Percentiles rank a stretch among this genome's conserved stretches.
Evolutionary conservation across 2,329 filamentous ascomycete species (phyloP).

Genomic region (Beauveria medogensis): DNA sequence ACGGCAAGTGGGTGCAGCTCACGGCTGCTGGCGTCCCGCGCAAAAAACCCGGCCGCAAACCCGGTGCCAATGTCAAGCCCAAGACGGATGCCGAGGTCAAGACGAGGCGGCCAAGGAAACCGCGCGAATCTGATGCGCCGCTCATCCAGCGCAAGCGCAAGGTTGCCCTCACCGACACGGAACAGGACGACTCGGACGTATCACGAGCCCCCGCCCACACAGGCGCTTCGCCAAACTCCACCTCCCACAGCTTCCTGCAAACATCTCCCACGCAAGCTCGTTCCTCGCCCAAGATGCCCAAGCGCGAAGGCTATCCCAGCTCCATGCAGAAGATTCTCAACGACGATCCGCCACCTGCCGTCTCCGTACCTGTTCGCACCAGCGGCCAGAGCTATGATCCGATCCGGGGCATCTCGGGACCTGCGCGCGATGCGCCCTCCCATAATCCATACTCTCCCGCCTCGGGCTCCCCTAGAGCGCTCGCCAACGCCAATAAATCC

Average conservation of each 20-base stretch:
- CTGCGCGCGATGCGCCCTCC: conserved; percentile 54
- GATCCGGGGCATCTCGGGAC: conserved; percentile 62
- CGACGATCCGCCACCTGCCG: conserved; percentile 37
- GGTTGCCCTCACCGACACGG: conserved; percentile 31
- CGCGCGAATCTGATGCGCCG: conserved; percentile 50
- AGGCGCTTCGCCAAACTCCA: conserved; percentile 14
- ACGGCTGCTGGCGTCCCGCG: conserved; percentile 51
- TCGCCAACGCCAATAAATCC: conserved; percentile 42
- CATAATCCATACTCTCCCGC: conserved; percentile 39
- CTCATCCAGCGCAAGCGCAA: conserved; percentile 49
- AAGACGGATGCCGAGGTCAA: conserved; percentile 36
- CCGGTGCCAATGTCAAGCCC: conserved; percentile 45
- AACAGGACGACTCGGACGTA: conserved; percentile 20
- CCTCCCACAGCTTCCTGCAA: conserved; percentile 19
- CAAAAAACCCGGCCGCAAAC: conserved; percentile 59
- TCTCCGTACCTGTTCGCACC: conserved; percentile 43
- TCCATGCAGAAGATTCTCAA: conserved; percentile 52
- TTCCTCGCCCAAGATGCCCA: conserved; percentile 38
- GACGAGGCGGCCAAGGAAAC: conserved; percentile 46
- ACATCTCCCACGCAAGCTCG: conserved; percentile 23
- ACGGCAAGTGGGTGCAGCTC: conserved; percentile 38
- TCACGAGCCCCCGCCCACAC: conserved; percentile 13
- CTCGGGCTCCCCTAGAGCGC: conserved; percentile 41
- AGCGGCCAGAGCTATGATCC: conserved; percentile 85
- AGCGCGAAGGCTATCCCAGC: conserved; percentile 42